Conservation (phyloP, 805 yeast genomes). For the Cyberlindnera bimundalis region DNA sequence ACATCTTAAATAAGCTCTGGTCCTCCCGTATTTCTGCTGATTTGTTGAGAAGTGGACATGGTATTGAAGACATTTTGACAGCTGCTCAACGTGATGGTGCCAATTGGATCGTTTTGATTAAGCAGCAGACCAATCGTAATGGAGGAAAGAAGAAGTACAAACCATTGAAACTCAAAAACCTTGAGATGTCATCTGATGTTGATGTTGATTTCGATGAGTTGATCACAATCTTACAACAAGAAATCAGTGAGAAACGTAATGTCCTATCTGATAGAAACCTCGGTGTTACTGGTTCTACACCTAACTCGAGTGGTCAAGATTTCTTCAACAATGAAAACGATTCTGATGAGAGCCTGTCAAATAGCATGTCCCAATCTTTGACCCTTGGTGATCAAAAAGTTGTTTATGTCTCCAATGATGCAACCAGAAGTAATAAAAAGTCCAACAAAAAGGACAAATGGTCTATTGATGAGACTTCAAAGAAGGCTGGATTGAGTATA, state of each 20-base stretch:
- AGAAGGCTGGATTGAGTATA: constrained; percentile 52
- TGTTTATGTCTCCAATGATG: constrained; percentile 70
- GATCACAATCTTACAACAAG: constrained; percentile 38
- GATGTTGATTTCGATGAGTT: constrained; percentile 76
- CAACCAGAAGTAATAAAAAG: constrained; percentile 73
- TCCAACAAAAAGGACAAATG: constrained; percentile 72
- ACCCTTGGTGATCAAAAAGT: constrained; percentile 49
- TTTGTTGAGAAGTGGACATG: constrained; percentile 41
- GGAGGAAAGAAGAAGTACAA: constrained; percentile 54
- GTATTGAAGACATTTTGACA: constrained; percentile 61
- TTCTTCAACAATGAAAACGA: constrained; percentile 22
- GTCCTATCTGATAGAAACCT: background rate
- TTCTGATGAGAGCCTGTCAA: constrained; percentile 25
- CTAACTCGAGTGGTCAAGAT: constrained; percentile 19
- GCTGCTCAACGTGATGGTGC: constrained; percentile 68
- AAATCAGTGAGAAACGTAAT: constrained; percentile 17
- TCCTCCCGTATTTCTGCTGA: constrained; percentile 76
- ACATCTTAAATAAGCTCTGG: constrained; percentile 68
- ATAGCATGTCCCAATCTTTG: constrained; percentile 24
- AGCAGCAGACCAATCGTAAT: constrained; percentile 49
- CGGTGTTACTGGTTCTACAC: background rate
- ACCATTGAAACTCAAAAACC: constrained; percentile 68
- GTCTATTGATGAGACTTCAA: constrained; percentile 72
- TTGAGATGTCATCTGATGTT: constrained; percentile 55
- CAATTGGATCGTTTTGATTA: constrained; percentile 72